Evolutionary conservation across 2,329 filamentous ascomycete species (phyloP).

Genomic region (Epichloe bromicola): DNA sequence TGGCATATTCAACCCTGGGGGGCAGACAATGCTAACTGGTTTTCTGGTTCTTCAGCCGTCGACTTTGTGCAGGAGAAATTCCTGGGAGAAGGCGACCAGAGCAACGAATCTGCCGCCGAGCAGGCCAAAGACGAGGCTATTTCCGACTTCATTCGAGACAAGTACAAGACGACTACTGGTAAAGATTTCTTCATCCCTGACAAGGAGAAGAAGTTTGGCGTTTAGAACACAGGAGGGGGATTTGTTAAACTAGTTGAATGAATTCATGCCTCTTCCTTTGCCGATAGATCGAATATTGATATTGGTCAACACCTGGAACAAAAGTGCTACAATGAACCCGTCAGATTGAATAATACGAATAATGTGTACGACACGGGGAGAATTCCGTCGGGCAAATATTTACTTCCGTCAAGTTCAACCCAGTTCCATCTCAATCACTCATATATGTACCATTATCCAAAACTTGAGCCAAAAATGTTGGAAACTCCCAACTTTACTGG

Average conservation of each 20-base stretch:
- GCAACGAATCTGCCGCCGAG: conserved; percentile 60
- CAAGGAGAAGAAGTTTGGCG: conserved; percentile 38
- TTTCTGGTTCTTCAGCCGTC: conserved; percentile 38
- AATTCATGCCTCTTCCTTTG: too few relatives aligned
- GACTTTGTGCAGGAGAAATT: conserved; percentile 68
- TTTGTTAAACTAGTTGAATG: background rate
- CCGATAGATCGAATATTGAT: too few relatives aligned
- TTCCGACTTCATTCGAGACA: conserved; percentile 53
- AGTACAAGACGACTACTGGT: conserved; percentile 59
- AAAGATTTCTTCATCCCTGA: conserved; percentile 57
- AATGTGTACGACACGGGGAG: too few relatives aligned
- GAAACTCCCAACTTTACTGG: background rate
- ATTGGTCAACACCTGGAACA: too few relatives aligned
- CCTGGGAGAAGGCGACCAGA: conserved; percentile 55
- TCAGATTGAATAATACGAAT: too few relatives aligned
- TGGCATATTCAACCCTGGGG: too few relatives aligned
- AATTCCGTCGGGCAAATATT: too few relatives aligned
- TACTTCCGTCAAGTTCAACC: background rate
- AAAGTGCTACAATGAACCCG: too few relatives aligned
- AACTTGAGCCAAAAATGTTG: background rate
- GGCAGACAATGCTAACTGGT: background rate
- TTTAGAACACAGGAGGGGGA: background rate
- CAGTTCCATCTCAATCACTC: background rate
- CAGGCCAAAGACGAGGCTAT: conserved; percentile 77
- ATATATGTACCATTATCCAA: background rate